phyloP scores from a whole-genome alignment of 2,329 filamentous ascomycete species.

The Nakataea oryzae region DNA sequence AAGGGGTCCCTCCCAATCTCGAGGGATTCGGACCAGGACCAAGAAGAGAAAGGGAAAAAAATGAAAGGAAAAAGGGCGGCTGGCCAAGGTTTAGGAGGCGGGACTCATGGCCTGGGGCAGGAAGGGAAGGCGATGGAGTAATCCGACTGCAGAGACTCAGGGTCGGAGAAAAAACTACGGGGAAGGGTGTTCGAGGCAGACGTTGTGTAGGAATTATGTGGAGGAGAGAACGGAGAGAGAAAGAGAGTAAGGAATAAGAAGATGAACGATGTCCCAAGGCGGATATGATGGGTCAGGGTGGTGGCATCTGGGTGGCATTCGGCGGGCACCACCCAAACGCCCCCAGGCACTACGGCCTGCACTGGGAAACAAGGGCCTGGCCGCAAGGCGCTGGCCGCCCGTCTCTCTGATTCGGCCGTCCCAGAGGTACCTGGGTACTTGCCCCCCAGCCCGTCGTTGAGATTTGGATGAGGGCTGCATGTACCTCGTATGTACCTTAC shows the following conservation, averaged over 20 bases:
- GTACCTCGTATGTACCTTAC: background rate
- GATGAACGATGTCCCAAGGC: constrained; percentile 4
- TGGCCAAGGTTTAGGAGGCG: background rate
- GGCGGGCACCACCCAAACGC: background rate
- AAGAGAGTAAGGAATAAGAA: constrained; percentile 2
- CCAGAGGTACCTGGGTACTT: constrained; percentile 5
- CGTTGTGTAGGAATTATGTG: background rate
- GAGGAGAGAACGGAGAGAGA: constrained; percentile 1
- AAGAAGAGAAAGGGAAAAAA: too few relatives aligned
- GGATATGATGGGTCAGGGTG: constrained; percentile 4
- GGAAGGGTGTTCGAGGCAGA: background rate
- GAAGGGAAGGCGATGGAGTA: background rate
- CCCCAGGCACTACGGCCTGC: background rate
- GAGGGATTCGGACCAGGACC: background rate
- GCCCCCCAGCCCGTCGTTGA: background rate
- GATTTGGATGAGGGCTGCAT: background rate
- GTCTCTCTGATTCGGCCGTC: constrained; percentile 1
- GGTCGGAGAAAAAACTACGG: background rate
- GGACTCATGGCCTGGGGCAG: background rate
- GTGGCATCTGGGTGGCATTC: background rate
- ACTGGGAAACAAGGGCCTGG: constrained; percentile 2
- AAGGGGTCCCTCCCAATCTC: background rate
- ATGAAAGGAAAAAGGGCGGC: background rate
- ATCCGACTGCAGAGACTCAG: background rate
- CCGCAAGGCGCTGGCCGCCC: constrained; percentile 3